Conservation (phyloP, 805 yeast species). For the Candida gorgasii region DNA sequence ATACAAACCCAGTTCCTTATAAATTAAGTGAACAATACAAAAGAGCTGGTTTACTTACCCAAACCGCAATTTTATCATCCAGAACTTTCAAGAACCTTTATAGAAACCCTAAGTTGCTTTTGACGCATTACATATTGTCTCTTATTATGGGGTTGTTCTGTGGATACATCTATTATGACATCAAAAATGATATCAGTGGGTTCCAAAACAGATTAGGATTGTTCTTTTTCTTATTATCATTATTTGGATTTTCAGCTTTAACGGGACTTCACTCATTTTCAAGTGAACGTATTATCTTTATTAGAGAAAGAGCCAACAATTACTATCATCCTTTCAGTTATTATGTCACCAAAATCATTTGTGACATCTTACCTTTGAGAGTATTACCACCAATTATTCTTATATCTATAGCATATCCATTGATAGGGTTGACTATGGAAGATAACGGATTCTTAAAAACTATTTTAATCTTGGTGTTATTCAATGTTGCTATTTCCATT, state of each 20-base stretch:
- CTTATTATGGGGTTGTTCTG: constrained; percentile 77
- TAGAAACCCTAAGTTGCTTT: constrained; percentile 85
- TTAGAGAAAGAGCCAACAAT: constrained; percentile 92
- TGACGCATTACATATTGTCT: constrained; percentile 82
- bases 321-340: constrained; percentile 88
- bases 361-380: constrained; percentile 91
- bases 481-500: constrained; percentile 83
- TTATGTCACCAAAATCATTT: constrained; percentile 77
- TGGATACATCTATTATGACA: constrained; percentile 81
- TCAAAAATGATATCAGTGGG: constrained; percentile 88
- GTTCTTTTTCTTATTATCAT: constrained; percentile 85
- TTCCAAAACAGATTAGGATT: constrained; percentile 94
- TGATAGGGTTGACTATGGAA: constrained; percentile 83
- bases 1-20: constrained; percentile 24
- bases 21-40: constrained; percentile 35
- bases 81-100: constrained; percentile 91
- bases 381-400: constrained; percentile 89
- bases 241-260: constrained; percentile 91
- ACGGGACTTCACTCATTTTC: constrained; percentile 91
- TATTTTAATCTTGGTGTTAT: constrained; percentile 67
- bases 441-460: constrained; percentile 73
- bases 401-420: constrained; percentile 79
- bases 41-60: constrained; percentile 62
- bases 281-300: constrained; percentile 81
- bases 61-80: constrained; percentile 72